Conservation (phyloP, 192 early-diverging fungal genomes). For the Podila epigama region DNA sequence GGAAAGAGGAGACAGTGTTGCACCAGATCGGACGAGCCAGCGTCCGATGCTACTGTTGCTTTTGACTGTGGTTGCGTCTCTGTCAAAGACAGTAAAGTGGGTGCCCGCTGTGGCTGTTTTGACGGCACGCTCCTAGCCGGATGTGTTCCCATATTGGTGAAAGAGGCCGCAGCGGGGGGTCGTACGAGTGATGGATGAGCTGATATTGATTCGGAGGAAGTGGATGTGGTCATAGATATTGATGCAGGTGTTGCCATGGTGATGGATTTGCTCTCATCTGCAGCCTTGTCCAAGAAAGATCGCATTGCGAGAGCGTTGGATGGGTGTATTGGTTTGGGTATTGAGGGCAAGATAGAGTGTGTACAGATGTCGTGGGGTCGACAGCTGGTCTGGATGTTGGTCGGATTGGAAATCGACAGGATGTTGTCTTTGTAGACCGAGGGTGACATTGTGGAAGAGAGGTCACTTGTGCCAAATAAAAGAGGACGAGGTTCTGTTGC, state of each 20-base stretch:
- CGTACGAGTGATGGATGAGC: background rate
- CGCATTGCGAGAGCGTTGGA: too few species aligned
- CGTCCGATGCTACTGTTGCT: background rate
- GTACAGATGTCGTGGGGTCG: background rate
- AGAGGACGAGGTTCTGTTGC: too few species aligned
- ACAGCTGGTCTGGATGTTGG: too few species aligned
- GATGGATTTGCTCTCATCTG: too few species aligned
- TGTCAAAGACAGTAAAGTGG: too few species aligned
- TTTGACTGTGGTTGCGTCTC: background rate
- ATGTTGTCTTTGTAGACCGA: background rate
- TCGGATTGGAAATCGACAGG: background rate
- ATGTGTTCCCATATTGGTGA: too few species aligned
- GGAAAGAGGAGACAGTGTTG: conserved; percentile 57
- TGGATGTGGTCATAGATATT: too few species aligned
- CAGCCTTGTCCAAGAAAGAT: too few species aligned
- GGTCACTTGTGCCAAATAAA: too few species aligned
- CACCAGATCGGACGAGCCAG: conserved; percentile 8
- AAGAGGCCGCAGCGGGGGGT: background rate
- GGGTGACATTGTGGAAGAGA: background rate
- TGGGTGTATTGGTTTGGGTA: background rate
- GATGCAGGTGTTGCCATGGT: too few species aligned
- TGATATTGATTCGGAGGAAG: background rate
- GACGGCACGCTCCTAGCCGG: too few species aligned
- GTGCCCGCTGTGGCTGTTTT: too few species aligned
- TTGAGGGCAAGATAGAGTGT: background rate